A percentile compares a stretch with the other conserved stretches of the same genome.
These are phyloP conservation scores for Yarrowia sp. DNA, from an alignment of 805 yeast species.

Conservation along the genomic window DNA sequence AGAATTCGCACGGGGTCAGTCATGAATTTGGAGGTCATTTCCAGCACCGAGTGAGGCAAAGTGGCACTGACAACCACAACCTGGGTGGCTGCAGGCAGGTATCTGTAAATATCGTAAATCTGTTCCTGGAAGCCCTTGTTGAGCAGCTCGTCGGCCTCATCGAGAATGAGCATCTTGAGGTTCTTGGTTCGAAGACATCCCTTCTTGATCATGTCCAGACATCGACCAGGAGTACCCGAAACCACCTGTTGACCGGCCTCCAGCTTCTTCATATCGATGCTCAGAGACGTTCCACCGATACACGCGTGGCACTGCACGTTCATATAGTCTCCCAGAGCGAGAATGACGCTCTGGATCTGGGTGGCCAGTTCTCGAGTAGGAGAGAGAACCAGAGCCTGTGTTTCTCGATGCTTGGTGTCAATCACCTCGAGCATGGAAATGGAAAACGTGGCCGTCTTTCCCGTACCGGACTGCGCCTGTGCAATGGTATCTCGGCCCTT, in stretches of 20 bases:
- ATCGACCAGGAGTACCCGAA: slow-evolving; percentile 99
- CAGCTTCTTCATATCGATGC: slow-evolving; percentile 86
- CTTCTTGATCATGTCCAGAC: slow-evolving; percentile 92
- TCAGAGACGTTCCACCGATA: slow-evolving; percentile 94
- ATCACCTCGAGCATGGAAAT: slow-evolving; percentile 67
- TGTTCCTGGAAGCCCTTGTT: slow-evolving; percentile 94
- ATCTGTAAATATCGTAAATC: slow-evolving; percentile 89
- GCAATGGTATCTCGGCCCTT: slow-evolving; percentile 78
- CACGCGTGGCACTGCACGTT: slow-evolving; percentile 93
- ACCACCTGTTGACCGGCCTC: slow-evolving; percentile 89
- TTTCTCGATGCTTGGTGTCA: slow-evolving; percentile 72
- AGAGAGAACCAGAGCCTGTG: slow-evolving; percentile 93
- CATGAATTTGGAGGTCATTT: slow-evolving; percentile 91
- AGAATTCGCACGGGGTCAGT: slow-evolving; percentile 91
- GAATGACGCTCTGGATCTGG: slow-evolving; percentile 93
- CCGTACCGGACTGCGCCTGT: slow-evolving; percentile 90
- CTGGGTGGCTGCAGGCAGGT: slow-evolving; percentile 87
- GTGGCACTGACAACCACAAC: slow-evolving; percentile 96
- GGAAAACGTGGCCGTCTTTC: slow-evolving; percentile 87
- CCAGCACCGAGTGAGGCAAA: slow-evolving; percentile 89
- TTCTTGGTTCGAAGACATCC: slow-evolving; percentile 80
- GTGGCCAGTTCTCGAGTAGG: slow-evolving; percentile 98
- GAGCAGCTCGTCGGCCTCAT: slow-evolving; percentile 98
- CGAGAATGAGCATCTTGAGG: slow-evolving; percentile 92
- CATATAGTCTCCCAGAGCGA: slow-evolving; percentile 89